Base-by-base conservation (phyloP, 2,329 filamentous ascomycete species). In the Iodosphaeria phyllophila region DNA sequence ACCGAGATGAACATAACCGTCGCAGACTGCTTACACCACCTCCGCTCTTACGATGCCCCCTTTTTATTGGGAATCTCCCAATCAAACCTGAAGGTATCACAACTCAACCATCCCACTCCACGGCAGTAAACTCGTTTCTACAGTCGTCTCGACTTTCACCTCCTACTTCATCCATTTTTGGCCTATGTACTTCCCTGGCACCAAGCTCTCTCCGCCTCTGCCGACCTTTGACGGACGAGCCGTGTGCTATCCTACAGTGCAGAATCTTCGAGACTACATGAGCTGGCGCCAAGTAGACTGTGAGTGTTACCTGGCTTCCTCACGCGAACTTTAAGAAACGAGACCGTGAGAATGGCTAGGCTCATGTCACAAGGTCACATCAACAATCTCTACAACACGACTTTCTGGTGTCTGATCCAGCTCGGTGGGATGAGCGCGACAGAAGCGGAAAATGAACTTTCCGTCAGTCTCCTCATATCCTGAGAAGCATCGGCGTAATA, bases 371-470 rank as follows among this genome's bases (percentile, higher is more conserved):
- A 10, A 86, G 79, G 79, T 35, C 89, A 98, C 46, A 92, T 98
- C 39, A 98, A 98, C 49, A 98, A 98, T 42, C 64, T 98, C 4
- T 98, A 93, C 51, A 98, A 98, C 46, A 98, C 89, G 0, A 80
- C 82, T 0, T 95, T 95, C 47, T 98, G 89, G 89, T 60, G 74
- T 1, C 57, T 98, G 39, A 75, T 95, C 13, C 69, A 80, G 34
- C 56, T 69, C 23, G 84, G 79, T 3, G 77, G 74, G 0, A 64
- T 89, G 55, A 72, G 66, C 26, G 65, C 70, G 16, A 74, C 72
- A 25, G 75, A 80, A 30, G 89, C 89, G 0, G 86, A 95, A 45
- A 65, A 75, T 41, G 65, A 68, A 30, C 62, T 98, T 22, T 73
- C 78, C 38, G 77, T 78, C 45, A 35, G 56, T 39, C 12, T 3